Percentiles rank a stretch among this genome's conserved stretches.
phyloP scores from a whole-genome alignment of 805 yeast genomes.

The Torulaspora maleeae region DNA sequence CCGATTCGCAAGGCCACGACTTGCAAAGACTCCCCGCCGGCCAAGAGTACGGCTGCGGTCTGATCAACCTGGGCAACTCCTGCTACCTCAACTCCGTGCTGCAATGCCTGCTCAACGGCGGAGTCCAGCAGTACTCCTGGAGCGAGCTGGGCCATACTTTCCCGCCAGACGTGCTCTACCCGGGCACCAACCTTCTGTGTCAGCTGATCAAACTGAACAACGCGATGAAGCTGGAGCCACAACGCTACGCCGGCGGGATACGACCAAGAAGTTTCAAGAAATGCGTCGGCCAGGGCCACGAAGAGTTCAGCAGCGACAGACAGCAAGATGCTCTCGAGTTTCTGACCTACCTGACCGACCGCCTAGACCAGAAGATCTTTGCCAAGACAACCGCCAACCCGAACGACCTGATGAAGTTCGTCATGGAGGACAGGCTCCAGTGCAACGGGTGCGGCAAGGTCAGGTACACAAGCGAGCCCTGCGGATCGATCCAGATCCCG shows the following conservation, averaged over 20 bases:
- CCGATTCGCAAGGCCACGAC: constrained; percentile 61
- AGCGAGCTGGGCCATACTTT: constrained; percentile 39
- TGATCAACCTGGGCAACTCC: constrained; percentile 87
- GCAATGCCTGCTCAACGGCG: constrained; percentile 57
- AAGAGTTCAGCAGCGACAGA: constrained; percentile 76
- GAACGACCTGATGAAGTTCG: constrained; percentile 57
- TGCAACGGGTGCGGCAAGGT: constrained; percentile 55
- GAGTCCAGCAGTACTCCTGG: constrained; percentile 36
- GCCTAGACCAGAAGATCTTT: constrained; percentile 48
- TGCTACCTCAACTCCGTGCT: constrained; percentile 82
- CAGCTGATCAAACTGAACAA: constrained; percentile 77
- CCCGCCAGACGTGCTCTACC: constrained; percentile 41
- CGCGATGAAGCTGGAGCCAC: constrained; percentile 51
- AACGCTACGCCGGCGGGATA: constrained; percentile 67
- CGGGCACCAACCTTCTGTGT: constrained; percentile 60
- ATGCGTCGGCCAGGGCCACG: constrained; percentile 70
- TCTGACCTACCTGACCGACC: constrained; percentile 59
- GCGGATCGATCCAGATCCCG: constrained; percentile 54
- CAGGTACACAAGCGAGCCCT: constrained; percentile 48
- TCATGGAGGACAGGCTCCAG: constrained; percentile 57
- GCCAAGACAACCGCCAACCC: constrained; percentile 37
- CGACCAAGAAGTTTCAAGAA: constrained; percentile 72
- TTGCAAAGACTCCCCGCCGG: constrained; percentile 46
- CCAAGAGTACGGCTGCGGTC: constrained; percentile 62
- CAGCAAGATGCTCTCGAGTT: constrained; percentile 97